Evolutionary conservation across 768 basidiomycete genomes (phyloP), one percentile per base, ranked within the genome.

Genomic region (Daedalea quercina): DNA sequence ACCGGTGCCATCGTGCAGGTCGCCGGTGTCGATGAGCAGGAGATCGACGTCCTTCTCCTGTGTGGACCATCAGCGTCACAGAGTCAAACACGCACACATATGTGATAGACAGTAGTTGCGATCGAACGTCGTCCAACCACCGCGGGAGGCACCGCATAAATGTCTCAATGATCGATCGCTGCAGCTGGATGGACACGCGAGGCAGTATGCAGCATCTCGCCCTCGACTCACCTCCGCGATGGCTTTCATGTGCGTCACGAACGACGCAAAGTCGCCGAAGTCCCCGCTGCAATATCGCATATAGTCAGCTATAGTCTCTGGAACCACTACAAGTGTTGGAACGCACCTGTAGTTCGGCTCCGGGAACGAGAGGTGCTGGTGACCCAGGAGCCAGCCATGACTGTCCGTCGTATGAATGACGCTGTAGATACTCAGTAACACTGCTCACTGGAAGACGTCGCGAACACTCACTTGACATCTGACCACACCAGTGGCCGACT

Each of bases 321-420:
- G 9, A 19, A 3, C 9, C 11, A 47, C 9, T 19, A 91, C 1
- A 91, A 91, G 34, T 91, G 74, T 15, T 19, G 4, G 2, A 93
- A 70, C 85, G 84, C 85, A 28, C 85, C 77, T 79, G 66, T 87
- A 90, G 64, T 86, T 84, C 0, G 88, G 87, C 60, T 92, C 89
- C 0, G 88, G 87, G 62, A 77, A 81, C 2, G 76, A 76, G 2
- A 70, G 17, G 61, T 90, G 85, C 60, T 90, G 87, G 69, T 95
- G 92, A 1, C 92, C 92, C 34, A 92, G 74, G 3, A 94, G 71
- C 85, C 85, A 86, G 24, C 85, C 81, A 69, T 88, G 85, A 35
- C 80, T 87, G 66, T 94, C 91, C 0, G 93, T 94, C 2, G 90
- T 94, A 60, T 85, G 82, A 44, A 94, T 76, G 60, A 94, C 78